Conservation (phyloP, 345 rosid species). For the Punica granatum region DNA sequence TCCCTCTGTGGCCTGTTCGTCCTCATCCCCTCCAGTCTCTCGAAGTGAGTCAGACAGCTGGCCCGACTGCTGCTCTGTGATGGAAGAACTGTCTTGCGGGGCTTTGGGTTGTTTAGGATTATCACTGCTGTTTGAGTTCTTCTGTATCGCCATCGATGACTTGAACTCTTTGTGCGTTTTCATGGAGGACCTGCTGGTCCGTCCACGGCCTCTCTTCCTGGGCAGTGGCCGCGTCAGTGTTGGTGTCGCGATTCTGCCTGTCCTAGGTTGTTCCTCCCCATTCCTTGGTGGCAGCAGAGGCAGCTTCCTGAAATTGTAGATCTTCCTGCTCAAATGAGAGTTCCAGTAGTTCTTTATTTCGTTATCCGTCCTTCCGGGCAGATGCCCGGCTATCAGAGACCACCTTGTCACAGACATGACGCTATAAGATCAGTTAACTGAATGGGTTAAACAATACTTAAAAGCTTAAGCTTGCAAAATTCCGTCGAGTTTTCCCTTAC, state of each 20-base stretch:
- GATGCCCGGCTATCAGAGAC: slow-evolving; percentile 72
- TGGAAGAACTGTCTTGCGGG: not conserved
- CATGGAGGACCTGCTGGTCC: slow-evolving; percentile 4
- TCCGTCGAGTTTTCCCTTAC: too few relatives aligned
- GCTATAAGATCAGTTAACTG: too few relatives aligned
- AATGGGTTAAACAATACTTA: too few relatives aligned
- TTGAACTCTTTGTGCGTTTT: not conserved
- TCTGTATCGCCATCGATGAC: not conserved
- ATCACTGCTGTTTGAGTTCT: not conserved
- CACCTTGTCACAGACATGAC: slow-evolving; percentile 31
- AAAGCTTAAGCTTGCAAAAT: too few relatives aligned
- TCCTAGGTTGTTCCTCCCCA: slow-evolving; percentile 1
- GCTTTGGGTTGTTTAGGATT: not conserved
- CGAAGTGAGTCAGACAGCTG: not conserved
- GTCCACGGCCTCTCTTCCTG: not conserved
- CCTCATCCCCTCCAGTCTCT: not conserved
- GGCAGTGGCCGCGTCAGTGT: not conserved
- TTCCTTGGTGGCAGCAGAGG: not conserved
- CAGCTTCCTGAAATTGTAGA: slow-evolving; percentile 27
- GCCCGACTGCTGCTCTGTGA: not conserved
- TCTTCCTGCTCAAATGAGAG: slow-evolving; percentile 66
- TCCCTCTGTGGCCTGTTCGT: slow-evolving; percentile 13
- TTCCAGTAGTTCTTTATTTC: slow-evolving; percentile 94
- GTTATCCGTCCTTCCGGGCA: slow-evolving; percentile 85
- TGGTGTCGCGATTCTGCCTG: slow-evolving; percentile 7